Evolutionary conservation across 2,329 filamentous ascomycete genomes (phyloP).

Genomic region (Neocucurbitaria cava): DNA sequence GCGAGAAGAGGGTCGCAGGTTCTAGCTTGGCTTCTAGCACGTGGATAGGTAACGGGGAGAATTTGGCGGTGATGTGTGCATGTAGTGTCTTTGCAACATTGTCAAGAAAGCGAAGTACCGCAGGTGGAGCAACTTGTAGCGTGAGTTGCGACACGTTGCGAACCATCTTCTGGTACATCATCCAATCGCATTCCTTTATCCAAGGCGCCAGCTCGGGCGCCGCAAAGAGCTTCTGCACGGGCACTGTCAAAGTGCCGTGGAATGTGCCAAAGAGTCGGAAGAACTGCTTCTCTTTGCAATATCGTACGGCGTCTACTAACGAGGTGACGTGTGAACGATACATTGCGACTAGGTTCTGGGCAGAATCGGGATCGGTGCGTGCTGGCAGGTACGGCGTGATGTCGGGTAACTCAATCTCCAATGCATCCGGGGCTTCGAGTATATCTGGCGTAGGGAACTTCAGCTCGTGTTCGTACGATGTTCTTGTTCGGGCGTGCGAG

Average conservation of each 20-base stretch:
- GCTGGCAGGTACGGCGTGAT: constrained; percentile 81
- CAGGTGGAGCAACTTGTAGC: constrained; percentile 87
- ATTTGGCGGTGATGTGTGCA: constrained; percentile 81
- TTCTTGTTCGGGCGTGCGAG: constrained; percentile 47
- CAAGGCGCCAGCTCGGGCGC: constrained; percentile 83
- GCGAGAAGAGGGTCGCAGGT: constrained; percentile 87
- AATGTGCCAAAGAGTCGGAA: constrained; percentile 95
- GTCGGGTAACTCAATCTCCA: constrained; percentile 79
- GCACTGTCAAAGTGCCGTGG: constrained; percentile 94
- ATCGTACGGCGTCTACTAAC: constrained; percentile 92
- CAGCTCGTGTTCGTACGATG: constrained; percentile 67
- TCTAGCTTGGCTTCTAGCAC: constrained; percentile 86
- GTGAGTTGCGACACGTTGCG: constrained; percentile 87
- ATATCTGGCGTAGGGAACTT: constrained; percentile 67
- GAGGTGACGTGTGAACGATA: constrained; percentile 96
- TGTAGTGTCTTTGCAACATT: constrained; percentile 86
- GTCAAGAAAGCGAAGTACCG: constrained; percentile 84
- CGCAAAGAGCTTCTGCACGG: constrained; percentile 89
- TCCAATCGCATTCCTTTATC: constrained; percentile 95
- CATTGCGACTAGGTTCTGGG: constrained; percentile 82
- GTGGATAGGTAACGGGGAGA: constrained; percentile 83
- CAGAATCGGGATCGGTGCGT: constrained; percentile 85
- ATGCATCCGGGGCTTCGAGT: constrained; percentile 66
- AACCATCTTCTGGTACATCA: constrained; percentile 97
- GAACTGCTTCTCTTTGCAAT: constrained; percentile 95